Evolutionary conservation across 352 stramenopile species (phyloP), one percentile per base, ranked within the genome.

Genomic region (Pythium insidiosum): DNA sequence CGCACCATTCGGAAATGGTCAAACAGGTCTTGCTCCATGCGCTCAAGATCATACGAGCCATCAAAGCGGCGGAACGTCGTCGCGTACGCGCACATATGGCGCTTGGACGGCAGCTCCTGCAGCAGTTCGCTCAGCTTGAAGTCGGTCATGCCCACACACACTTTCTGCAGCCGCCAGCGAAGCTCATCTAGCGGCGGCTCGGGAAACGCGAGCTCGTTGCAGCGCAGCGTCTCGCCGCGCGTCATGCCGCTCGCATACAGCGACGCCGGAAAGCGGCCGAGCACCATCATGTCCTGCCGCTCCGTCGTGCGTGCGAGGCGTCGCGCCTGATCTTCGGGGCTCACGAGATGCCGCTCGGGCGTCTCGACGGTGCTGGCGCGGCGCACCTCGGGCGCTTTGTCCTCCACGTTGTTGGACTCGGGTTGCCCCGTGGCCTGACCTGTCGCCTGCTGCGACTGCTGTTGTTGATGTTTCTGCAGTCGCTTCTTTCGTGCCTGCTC

Each of bases 71-170:
- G 62, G 42, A 93, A 93, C 4, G 43, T 43, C 4, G 39, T 50
- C 0, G 70, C 58, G 26, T 97, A 97, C 16, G 64, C 64, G 20
- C 94, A 84, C 23, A 97, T 73, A 24, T 97, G 83, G 3, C 81
- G 84, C 50, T 97, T 97, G 0, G 86, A 94, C 1, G 89, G 89
- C 4, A 97, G 50, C 58, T 97, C 89, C 23, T 93, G 66, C 2
- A 96, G 66, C 30, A 97, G 61, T 44, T 97, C 87, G 2, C 53
- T 47, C 42, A 89, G 38, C 50, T 96, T 97, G 20, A 96, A 80
- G 11, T 77, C 58, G 0, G 88, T 96, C 72, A 95, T 83, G 0
- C 80, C 80, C 0, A 67, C 78, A 36, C 76, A 93, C 20, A 88
- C 49, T 15, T 50, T 53, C 34, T 83, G 61, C 0, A 93, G 58